These are phyloP conservation scores for Russula sp. DNA, from an alignment of 768 basidiomycete species.

Conservation along the genomic window DNA sequence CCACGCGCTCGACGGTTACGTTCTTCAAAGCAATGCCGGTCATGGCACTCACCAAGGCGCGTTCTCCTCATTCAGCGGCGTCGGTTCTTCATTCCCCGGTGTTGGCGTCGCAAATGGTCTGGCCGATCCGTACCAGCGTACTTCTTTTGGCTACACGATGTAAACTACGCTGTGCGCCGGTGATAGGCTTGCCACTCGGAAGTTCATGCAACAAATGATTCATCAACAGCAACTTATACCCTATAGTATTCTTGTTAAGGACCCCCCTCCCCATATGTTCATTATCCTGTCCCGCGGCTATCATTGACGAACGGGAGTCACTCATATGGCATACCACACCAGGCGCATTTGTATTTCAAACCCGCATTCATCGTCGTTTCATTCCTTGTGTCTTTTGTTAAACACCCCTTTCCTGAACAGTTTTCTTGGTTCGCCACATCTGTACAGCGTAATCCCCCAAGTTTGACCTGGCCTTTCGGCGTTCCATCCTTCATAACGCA, in stretches of 20 bases:
- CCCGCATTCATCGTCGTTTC: constrained; percentile 29
- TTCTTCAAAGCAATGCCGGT: constrained; percentile 64
- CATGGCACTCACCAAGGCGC: constrained; percentile 60
- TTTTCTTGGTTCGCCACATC: constrained; percentile 30
- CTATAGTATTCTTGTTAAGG: constrained; percentile 23
- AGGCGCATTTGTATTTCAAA: constrained; percentile 37
- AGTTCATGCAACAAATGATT: constrained; percentile 11
- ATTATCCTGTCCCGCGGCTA: constrained; percentile 26
- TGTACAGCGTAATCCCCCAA: constrained; percentile 32
- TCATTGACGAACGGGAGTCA: constrained; percentile 27
- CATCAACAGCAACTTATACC: constrained; percentile 24
- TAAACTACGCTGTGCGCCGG: constrained; percentile 35
- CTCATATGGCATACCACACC: constrained; percentile 33
- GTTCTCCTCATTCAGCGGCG: constrained; percentile 47
- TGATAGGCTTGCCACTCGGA: constrained; percentile 7
- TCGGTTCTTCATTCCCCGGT: constrained; percentile 43
- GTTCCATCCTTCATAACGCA: constrained; percentile 31
- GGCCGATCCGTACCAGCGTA: constrained; percentile 72
- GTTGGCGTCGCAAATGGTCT: constrained; percentile 46
- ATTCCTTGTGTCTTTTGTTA: constrained; percentile 32
- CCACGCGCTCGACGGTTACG: constrained; percentile 75
- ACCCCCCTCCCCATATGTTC: constrained; percentile 24
- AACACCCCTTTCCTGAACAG: constrained; percentile 25
- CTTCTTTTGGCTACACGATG: constrained; percentile 75
- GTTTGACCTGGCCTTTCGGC: constrained; percentile 28